Evolutionary conservation across 306 rosid species (phyloP).

Genomic region (Myrica gale): DNA sequence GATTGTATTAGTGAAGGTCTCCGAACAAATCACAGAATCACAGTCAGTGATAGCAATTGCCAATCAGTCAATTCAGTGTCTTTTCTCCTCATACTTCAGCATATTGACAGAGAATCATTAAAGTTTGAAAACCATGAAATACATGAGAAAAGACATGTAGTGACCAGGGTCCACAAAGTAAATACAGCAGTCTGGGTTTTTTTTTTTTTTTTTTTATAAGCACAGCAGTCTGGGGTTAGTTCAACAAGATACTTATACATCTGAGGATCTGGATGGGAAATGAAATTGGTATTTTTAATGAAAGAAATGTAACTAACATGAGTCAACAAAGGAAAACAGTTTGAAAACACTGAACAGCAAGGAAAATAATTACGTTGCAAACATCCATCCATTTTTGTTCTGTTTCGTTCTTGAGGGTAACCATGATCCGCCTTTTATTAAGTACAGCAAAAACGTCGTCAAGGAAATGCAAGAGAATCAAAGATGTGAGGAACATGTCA

Average conservation of each 20-base stretch:
- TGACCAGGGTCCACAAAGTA: conserved; percentile 22
- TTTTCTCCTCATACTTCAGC: too few species aligned
- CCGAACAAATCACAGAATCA: too few species aligned
- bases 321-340: neutral
- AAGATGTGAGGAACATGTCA: neutral
- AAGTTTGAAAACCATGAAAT: conserved; percentile 27
- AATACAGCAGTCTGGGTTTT: too few species aligned
- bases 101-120: too few species aligned
- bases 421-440: neutral
- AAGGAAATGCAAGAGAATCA: neutral
- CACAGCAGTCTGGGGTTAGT: neutral
- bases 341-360: neutral
- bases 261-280: neutral
- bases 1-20: too few species aligned
- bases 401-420: neutral
- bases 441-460: neutral
- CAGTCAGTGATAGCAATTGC: too few species aligned
- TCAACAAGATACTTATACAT: neutral
- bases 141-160: conserved; percentile 16
- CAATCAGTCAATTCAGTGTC: too few species aligned
- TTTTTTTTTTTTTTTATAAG: too few species aligned
- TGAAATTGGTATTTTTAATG: neutral
- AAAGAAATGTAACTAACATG: conserved; percentile 14
- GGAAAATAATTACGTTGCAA: neutral
- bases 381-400: neutral